Base-by-base conservation (phyloP, 2,329 filamentous ascomycete species). In the Fusarium anguioides region DNA sequence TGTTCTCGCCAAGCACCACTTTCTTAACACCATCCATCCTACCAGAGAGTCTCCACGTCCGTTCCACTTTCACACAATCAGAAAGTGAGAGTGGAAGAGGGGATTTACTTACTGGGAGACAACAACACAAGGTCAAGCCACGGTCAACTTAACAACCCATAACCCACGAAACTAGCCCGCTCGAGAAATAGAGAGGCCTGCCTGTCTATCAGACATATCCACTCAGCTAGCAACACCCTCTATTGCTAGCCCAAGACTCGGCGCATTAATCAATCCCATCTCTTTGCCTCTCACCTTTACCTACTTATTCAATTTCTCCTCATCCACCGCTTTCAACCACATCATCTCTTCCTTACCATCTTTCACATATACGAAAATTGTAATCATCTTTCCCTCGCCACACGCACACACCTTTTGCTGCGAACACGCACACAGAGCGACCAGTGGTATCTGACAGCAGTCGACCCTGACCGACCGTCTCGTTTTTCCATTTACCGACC, bases 401-500 rank as follows among this genome's bases (percentile, higher is more conserved):
- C 52, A 33, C 48, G 29, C 46, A 42, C 42, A 47, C 52, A 49
- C 59, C 23, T 48, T 63, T 62, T 47, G 18, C 42, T 49, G 35
- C 50, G 55, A 66, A 66, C 42, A 69, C 54, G 46, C 52, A 70
- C 55, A 52, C 55, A 20, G 56, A n/a, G n/a, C n/a, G n/a, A 66
- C 66, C 56, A 69, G 65, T 65, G 65, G 61, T 55, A 51, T 50
- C 48, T 60, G 56, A 62, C 60, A 56, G 21, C 63, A 60, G 61
- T 40, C 51, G 63, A 68, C 60, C 60, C 66, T 63, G 68, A 68
- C 70, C 70, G 68, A 68, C 70, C 70, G 70, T 70, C 63, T 60
- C 49, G 53, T 71, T 72, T 68, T 66, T 66, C 65, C 65, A 68
- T 60, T 69, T 69, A 71, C 70, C 63, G 65, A 69, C 70, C 65